Percentiles rank a stretch among this genome's conserved stretches.
These are phyloP conservation scores for Lenwebbia sp. DNA, from an alignment of 345 rosid species.

Conservation along the genomic window DNA sequence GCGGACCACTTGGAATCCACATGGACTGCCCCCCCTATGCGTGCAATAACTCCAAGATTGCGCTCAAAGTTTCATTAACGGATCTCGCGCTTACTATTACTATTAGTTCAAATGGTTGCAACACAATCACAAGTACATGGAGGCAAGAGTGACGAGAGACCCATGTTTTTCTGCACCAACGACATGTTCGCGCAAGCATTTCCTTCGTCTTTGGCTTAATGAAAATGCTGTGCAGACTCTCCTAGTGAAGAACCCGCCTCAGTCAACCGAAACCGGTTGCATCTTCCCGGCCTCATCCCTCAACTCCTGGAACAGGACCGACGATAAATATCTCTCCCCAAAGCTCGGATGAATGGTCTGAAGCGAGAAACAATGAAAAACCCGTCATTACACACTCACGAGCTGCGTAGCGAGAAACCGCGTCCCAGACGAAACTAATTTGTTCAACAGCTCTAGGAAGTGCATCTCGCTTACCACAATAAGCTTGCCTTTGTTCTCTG, in stretches of 20 bases:
- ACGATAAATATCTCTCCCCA: conserved; percentile 87
- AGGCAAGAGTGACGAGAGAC: neutral
- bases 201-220: neutral
- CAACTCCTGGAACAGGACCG: conserved; percentile 72
- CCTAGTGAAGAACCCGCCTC: neutral
- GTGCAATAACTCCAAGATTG: too few species aligned
- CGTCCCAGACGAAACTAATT: neutral
- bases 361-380: neutral
- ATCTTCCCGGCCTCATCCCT: conserved; percentile 84
- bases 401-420: neutral
- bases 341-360: conserved; percentile 94
- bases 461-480: conserved; percentile 51
- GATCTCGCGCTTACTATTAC: neutral
- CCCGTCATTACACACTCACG: neutral
- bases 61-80: too few species aligned
- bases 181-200: neutral
- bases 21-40: too few species aligned
- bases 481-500: conserved; percentile 91
- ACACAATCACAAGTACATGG: neutral
- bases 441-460: neutral
- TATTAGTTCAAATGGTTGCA: neutral
- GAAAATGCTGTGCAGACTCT: neutral
- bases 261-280: conserved; percentile 90
- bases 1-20: too few species aligned
- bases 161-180: neutral